phyloP scores from a whole-genome alignment of 495 filamentous ascomycete genomes.

The Lentithecium fluviatile region DNA sequence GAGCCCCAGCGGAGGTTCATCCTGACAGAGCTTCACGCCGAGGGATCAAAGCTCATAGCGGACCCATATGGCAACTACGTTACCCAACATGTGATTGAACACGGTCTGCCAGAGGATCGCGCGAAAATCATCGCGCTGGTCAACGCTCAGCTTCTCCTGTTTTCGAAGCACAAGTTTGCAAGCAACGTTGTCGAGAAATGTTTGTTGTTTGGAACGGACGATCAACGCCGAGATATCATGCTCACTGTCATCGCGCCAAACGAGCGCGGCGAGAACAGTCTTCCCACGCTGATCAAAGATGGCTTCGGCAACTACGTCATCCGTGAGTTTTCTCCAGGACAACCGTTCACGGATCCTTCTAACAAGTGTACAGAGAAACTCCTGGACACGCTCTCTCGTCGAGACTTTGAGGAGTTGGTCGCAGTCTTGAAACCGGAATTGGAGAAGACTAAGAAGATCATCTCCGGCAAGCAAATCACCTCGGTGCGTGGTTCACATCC shows the following conservation, averaged over 20 bases:
- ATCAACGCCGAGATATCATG: conserved; percentile 72
- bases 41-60: conserved; percentile 68
- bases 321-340: conserved; percentile 58
- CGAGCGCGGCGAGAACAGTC: conserved; percentile 63
- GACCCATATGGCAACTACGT: conserved; percentile 98
- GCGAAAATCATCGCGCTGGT: conserved; percentile 71
- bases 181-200: conserved; percentile 98
- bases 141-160: conserved; percentile 63
- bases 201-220: conserved; percentile 67
- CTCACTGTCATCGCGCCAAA: conserved; percentile 58
- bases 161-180: conserved; percentile 94
- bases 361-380: conserved; percentile 67
- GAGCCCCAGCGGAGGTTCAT: conserved; percentile 67
- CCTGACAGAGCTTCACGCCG: conserved; percentile 74
- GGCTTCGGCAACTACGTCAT: conserved; percentile 96
- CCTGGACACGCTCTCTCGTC: conserved; percentile 63
- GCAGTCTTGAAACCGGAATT: conserved; percentile 75
- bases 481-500: conserved; percentile 20
- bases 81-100: conserved; percentile 86
- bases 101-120: conserved; percentile 75
- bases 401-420: conserved; percentile 65
- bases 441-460: conserved; percentile 66
- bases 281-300: conserved; percentile 81
- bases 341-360: conserved; percentile 40
- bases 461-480: conserved; percentile 74